These are phyloP conservation scores for Tricladium varicosporioides DNA, from an alignment of 2,329 filamentous ascomycete genomes.

Conservation along the genomic window DNA sequence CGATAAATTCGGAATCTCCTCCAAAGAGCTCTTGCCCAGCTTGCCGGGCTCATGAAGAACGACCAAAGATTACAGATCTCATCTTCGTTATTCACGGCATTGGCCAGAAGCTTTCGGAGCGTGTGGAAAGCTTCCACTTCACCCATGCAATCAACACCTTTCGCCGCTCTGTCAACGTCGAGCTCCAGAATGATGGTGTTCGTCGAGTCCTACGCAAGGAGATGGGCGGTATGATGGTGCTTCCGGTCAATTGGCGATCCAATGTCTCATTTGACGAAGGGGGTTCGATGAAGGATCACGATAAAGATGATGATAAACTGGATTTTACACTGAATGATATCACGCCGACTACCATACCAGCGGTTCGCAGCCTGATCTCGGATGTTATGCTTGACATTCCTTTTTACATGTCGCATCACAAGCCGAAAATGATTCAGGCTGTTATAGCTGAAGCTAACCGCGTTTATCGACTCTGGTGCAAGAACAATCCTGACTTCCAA, in stretches of 20 bases:
- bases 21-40: slow-evolving; percentile 45
- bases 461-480: slow-evolving; percentile 93
- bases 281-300: slow-evolving; percentile 55
- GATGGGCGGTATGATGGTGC: slow-evolving; percentile 88
- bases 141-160: slow-evolving; percentile 94
- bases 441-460: slow-evolving; percentile 89
- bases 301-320: slow-evolving; percentile 55
- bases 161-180: slow-evolving; percentile 79
- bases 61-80: slow-evolving; percentile 77
- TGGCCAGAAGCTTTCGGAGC: slow-evolving; percentile 91
- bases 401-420: slow-evolving; percentile 96
- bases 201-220: slow-evolving; percentile 70
- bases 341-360: slow-evolving; percentile 84
- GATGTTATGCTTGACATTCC: slow-evolving; percentile 99
- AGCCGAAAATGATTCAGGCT: slow-evolving; percentile 89
- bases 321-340: slow-evolving; percentile 79
- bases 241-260: slow-evolving; percentile 93
- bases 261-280: slow-evolving; percentile 85
- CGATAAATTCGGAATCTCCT: slow-evolving; percentile 15
- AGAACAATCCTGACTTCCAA: slow-evolving; percentile 85
- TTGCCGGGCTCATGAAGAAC: slow-evolving; percentile 61
- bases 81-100: slow-evolving; percentile 93
- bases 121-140: slow-evolving; percentile 95
- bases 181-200: slow-evolving; percentile 73
- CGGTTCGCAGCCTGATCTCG: slow-evolving; percentile 88